Evolutionary conservation across 2,329 filamentous ascomycete species (phyloP).

Genomic region (Sphaerulina vaccinii): DNA sequence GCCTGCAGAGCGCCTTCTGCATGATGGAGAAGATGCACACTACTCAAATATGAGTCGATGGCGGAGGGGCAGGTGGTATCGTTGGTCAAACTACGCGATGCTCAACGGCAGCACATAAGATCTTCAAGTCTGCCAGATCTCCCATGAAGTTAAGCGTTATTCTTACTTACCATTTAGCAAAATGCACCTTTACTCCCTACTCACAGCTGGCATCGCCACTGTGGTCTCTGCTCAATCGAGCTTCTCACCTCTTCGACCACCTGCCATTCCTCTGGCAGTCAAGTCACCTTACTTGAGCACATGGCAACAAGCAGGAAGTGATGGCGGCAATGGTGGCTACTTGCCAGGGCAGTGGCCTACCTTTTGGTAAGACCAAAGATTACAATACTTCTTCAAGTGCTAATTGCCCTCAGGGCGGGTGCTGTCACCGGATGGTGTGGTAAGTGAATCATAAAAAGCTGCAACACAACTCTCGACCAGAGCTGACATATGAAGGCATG

Average conservation of each 20-base stretch:
- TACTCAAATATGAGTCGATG: neutral
- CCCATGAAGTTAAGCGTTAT: neutral
- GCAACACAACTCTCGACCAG: neutral
- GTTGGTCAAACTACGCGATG: neutral
- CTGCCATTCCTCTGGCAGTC: constrained; percentile 70
- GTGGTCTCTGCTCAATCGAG: constrained; percentile 36
- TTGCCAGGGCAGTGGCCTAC: constrained; percentile 58
- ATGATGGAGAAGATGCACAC: neutral
- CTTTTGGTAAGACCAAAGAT: constrained; percentile 51
- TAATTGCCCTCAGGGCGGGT: constrained; percentile 35
- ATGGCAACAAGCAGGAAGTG: constrained; percentile 61
- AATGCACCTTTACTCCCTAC: constrained; percentile 19
- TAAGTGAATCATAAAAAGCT: neutral
- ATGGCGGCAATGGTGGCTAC: constrained; percentile 63
- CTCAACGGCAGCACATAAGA: neutral
- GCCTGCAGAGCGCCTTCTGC: neutral
- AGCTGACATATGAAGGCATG: constrained; percentile 42
- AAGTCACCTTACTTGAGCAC: constrained; percentile 71
- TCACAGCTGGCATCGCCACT: constrained; percentile 18
- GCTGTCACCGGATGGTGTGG: constrained; percentile 63
- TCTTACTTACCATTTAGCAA: neutral
- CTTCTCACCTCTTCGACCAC: constrained; percentile 64
- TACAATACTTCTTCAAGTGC: neutral
- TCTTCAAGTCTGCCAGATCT: neutral
- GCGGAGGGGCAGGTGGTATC: neutral